Conservation (phyloP, 2,329 filamentous ascomycete genomes). For the Penicillium sp. region DNA sequence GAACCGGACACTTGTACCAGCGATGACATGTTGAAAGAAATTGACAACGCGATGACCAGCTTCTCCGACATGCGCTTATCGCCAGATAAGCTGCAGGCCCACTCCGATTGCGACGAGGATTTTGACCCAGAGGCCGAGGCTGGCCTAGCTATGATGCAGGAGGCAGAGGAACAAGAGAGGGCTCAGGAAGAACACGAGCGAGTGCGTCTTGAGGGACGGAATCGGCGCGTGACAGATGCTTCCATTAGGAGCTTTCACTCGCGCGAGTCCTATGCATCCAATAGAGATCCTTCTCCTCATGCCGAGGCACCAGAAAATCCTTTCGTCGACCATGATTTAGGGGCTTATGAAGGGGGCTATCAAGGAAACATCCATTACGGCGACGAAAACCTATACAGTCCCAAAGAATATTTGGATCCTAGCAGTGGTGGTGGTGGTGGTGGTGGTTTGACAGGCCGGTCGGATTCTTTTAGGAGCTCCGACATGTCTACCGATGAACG, state of each 20-base stretch:
- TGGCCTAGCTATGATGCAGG: conserved; percentile 77
- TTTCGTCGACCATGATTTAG: conserved; percentile 70
- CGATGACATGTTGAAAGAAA: conserved; percentile 60
- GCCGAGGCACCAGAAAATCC: conserved; percentile 65
- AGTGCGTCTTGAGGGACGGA: conserved; percentile 47
- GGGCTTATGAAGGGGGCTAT: conserved; percentile 72
- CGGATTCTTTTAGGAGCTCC: conserved; percentile 30
- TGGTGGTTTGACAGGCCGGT: conserved; percentile 20
- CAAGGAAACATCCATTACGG: conserved; percentile 63
- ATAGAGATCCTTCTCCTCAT: conserved; percentile 25
- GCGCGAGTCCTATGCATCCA: conserved; percentile 42
- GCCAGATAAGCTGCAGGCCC: conserved; percentile 47
- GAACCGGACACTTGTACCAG: conserved; percentile 41
- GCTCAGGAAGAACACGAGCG: conserved; percentile 45
- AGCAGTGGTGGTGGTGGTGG: conserved; percentile 6
- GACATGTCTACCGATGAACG: conserved; percentile 26
- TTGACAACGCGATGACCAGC: conserved; percentile 52
- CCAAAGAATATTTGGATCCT: conserved; percentile 22
- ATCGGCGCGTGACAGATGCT: conserved; percentile 58
- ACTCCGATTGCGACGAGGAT: conserved; percentile 51
- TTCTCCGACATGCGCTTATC: conserved; percentile 24
- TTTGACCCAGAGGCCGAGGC: conserved; percentile 76
- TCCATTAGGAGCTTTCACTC: conserved; percentile 49
- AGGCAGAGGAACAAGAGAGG: conserved; percentile 77
- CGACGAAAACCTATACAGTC: conserved; percentile 41